Evolutionary conservation across 2,329 filamentous ascomycete genomes (phyloP).

Genomic region (Albifimbria verrucaria): DNA sequence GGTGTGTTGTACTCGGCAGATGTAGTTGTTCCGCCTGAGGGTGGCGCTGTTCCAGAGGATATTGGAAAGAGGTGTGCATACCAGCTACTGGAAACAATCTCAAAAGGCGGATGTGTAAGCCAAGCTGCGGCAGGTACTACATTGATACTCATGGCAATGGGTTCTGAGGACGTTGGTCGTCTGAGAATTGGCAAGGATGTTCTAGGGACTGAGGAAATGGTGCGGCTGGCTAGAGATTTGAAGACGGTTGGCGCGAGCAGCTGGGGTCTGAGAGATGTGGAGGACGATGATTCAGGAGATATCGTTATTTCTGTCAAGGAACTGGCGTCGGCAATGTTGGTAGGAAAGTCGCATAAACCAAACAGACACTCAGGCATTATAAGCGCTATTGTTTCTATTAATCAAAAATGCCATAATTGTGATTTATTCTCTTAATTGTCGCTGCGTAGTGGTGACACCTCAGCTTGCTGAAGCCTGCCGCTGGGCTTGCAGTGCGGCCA

Average conservation of each 20-base stretch:
- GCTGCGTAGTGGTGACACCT: neutral
- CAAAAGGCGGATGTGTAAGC: conserved; percentile 77
- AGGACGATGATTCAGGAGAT: conserved; percentile 64
- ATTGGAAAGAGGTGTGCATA: conserved; percentile 85
- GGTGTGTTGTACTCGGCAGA: conserved; percentile 89
- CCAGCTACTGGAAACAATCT: conserved; percentile 81
- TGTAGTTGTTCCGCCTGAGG: conserved; percentile 68
- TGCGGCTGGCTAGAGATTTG: conserved; percentile 80
- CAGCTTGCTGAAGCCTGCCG: conserved; percentile 25
- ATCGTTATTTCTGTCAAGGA: conserved; percentile 85
- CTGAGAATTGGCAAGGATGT: conserved; percentile 79
- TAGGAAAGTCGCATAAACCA: conserved; percentile 68
- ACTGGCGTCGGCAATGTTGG: conserved; percentile 93
- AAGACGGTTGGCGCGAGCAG: conserved; percentile 84
- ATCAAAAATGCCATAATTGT: neutral
- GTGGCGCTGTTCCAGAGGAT: conserved; percentile 84
- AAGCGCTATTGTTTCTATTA: neutral
- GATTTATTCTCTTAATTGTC: neutral
- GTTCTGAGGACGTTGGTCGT: conserved; percentile 89
- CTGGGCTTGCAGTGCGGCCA: conserved; percentile 48
- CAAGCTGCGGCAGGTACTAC: conserved; percentile 69
- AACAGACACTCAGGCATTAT: neutral
- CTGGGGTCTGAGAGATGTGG: conserved; percentile 81
- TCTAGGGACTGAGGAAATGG: conserved; percentile 73
- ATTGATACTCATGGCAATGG: conserved; percentile 94